A percentile compares a stretch with the other conserved stretches of the same genome.
Conservation (phyloP, 306 rosid species). For the Leucaena leucocephala region DNA sequence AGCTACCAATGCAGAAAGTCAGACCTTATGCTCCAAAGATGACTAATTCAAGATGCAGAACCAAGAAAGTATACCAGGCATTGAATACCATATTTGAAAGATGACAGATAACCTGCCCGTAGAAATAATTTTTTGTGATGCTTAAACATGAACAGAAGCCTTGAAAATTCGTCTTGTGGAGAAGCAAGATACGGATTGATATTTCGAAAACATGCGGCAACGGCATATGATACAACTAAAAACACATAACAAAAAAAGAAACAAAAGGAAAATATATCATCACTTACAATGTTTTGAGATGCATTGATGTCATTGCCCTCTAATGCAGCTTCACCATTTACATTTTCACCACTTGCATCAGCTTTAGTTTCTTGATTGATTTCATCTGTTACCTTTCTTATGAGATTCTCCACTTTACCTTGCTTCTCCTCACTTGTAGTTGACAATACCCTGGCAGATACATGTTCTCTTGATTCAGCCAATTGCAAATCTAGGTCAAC, state of each 20-base stretch:
- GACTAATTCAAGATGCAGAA: conserved; percentile 32
- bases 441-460: conserved; percentile 68
- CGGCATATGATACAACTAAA: no score
- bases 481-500: conserved; percentile 41
- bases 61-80: background rate
- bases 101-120: background rate
- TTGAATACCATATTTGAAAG: background rate
- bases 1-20: background rate
- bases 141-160: conserved; percentile 22
- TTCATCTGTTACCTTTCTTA: conserved; percentile 62
- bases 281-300: conserved; percentile 47
- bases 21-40: conserved; percentile 13
- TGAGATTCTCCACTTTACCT: conserved; percentile 50
- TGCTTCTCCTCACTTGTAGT: conserved; percentile 58
- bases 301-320: conserved; percentile 50
- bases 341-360: conserved; percentile 39
- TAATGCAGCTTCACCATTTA: conserved; percentile 51
- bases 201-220: background rate
- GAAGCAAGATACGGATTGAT: background rate
- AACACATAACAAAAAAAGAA: background rate
- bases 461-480: conserved; percentile 62
- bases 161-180: background rate
- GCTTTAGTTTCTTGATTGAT: conserved; percentile 48
- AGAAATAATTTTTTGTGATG: background rate
- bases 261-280: conserved; percentile 7